Percentiles rank a stretch among this genome's conserved stretches.
These are phyloP conservation scores for Heritiera littoralis DNA, from an alignment of 345 rosid species.

Conservation along the genomic window DNA sequence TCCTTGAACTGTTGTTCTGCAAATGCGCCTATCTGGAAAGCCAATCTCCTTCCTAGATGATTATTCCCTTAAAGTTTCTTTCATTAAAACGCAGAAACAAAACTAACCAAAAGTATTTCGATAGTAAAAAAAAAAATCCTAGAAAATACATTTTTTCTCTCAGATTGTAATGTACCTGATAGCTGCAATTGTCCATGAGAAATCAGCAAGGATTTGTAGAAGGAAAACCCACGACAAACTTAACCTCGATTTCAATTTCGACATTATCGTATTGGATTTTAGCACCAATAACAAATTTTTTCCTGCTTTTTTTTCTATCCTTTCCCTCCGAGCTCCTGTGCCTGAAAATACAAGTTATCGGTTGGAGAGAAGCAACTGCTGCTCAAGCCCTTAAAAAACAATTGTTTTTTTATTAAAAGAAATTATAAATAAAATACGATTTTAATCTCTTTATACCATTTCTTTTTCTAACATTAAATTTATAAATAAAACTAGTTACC, in stretches of 20 bases:
- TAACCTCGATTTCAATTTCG: slow-evolving; percentile 29
- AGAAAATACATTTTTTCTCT: background rate
- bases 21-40: slow-evolving; percentile 46
- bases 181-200: slow-evolving; percentile 39
- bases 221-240: slow-evolving; percentile 33
- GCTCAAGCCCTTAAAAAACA: too few species aligned
- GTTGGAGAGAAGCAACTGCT: background rate
- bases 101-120: background rate
- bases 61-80: background rate
- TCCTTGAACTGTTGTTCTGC: slow-evolving; percentile 86
- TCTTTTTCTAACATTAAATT: too few species aligned
- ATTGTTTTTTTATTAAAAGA: too few species aligned
- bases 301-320: too few species aligned
- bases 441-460: too few species aligned
- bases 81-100: background rate
- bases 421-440: too few species aligned
- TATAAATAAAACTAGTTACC: too few species aligned
- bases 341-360: slow-evolving; percentile 5
- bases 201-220: slow-evolving; percentile 34
- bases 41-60: slow-evolving; percentile 61
- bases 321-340: background rate
- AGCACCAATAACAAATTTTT: background rate
- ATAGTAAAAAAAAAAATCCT: background rate
- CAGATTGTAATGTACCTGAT: slow-evolving; percentile 42
- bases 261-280: slow-evolving; percentile 33